Evolutionary conservation across 23 red algal genomes (phyloP).

Genomic region (Rhodosorus marinus): DNA sequence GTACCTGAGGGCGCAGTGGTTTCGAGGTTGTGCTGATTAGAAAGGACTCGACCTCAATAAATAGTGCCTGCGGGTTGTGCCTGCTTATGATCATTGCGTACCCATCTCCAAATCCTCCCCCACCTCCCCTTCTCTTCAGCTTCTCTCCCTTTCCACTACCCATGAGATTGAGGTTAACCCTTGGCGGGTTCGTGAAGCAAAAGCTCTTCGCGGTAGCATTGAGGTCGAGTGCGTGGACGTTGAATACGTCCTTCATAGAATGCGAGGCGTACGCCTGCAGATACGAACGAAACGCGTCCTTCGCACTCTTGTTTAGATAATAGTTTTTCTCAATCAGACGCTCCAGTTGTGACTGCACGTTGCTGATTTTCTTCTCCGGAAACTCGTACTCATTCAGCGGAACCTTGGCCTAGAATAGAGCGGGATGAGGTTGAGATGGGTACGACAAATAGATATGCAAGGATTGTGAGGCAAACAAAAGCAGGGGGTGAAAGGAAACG

Average conservation of each 20-base stretch:
- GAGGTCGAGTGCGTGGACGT: constrained; percentile 80
- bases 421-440: too few species aligned
- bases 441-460: too few species aligned
- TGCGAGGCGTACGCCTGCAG: constrained; percentile 87
- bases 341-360: constrained; percentile 88
- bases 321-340: constrained; percentile 81
- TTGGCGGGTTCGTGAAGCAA: constrained; percentile 66
- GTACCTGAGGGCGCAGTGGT: too few species aligned
- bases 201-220: constrained; percentile 77
- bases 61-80: too few species aligned
- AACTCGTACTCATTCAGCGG: constrained; percentile 99
- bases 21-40: too few species aligned
- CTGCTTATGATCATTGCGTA: constrained; percentile 21
- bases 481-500: too few species aligned
- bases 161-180: constrained; percentile 54
- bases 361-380: constrained; percentile 56
- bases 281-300: constrained; percentile 83
- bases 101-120: constrained; percentile 55
- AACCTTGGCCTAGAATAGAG: too few species aligned
- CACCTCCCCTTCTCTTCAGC: constrained; percentile 28
- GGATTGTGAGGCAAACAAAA: too few species aligned
- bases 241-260: constrained; percentile 87
- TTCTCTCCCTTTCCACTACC: constrained; percentile 14
- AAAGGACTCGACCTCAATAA: too few species aligned
- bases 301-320: constrained; percentile 71